A percentile compares a stretch with the other conserved stretches of the same genome.
Evolutionary conservation across 2,329 filamentous ascomycete species (phyloP).

Genomic region (Fusarium newnesense): DNA sequence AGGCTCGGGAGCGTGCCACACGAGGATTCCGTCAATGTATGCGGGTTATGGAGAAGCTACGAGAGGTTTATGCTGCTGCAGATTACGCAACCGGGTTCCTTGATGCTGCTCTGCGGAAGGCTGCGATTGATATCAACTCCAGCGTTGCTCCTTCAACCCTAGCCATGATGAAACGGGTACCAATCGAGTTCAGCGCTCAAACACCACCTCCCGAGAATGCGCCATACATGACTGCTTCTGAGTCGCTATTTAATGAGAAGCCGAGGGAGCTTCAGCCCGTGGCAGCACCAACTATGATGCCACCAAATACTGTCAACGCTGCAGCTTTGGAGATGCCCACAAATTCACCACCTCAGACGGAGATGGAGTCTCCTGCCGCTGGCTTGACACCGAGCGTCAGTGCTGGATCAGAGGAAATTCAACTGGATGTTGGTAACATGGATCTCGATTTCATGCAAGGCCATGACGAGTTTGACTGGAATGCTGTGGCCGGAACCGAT

Average conservation of each 20-base stretch:
- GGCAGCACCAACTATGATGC: conserved; percentile 44
- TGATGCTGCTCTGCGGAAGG: conserved; percentile 90
- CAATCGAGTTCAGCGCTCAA: conserved; percentile 53
- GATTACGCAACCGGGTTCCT: conserved; percentile 95
- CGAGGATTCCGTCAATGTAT: conserved; percentile 92
- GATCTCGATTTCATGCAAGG: conserved; percentile 60
- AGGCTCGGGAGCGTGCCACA: conserved; percentile 77
- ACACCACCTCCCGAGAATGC: conserved; percentile 66
- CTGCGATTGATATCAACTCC: conserved; percentile 75
- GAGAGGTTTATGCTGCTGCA: conserved; percentile 92
- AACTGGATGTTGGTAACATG: conserved; percentile 50
- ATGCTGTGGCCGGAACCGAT: conserved; percentile 61
- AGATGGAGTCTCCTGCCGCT: conserved; percentile 51
- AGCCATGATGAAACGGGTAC: conserved; percentile 51
- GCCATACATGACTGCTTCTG: conserved; percentile 55
- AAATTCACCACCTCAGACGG: conserved; percentile 58
- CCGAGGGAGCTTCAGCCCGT: conserved; percentile 34
- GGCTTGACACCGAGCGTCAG: conserved; percentile 59
- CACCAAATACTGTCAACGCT: conserved; percentile 52
- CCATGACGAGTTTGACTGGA: conserved; percentile 65
- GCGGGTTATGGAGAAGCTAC: conserved; percentile 86
- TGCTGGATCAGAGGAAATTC: conserved; percentile 54
- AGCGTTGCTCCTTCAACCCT: conserved; percentile 48
- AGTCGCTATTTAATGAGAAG: conserved; percentile 52
- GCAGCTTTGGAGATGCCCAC: conserved; percentile 49